Percentiles rank a stretch among this genome's conserved stretches.
Evolutionary conservation across 331 rosid species (phyloP).

Genomic region (Erythrophleum ivorense): DNA sequence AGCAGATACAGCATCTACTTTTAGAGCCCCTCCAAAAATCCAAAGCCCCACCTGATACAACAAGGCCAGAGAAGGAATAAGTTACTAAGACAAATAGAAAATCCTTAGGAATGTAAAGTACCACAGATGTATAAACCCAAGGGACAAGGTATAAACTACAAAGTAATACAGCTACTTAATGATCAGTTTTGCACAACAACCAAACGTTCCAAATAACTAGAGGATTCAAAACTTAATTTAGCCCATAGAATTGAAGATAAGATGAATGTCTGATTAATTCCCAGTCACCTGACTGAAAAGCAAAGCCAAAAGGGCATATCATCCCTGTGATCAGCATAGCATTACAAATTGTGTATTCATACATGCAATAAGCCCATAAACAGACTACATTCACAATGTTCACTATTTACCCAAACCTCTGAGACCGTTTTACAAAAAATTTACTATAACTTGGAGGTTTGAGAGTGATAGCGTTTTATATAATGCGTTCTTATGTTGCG

Average conservation of each 20-base stretch:
- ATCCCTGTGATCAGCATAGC: conserved; percentile 20
- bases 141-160: neutral
- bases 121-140: conserved; percentile 11
- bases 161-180: conserved; percentile 1
- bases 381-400: neutral
- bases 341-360: neutral
- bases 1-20: conserved; percentile 88
- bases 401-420: conserved; percentile 9
- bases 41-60: conserved; percentile 87
- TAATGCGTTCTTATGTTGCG: neutral
- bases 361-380: neutral
- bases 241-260: conserved; percentile 1
- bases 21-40: conserved; percentile 83
- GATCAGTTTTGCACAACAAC: conserved; percentile 13
- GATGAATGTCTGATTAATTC: conserved; percentile 3
- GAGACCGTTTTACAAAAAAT: neutral
- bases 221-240: conserved; percentile 27
- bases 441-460: neutral
- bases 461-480: neutral
- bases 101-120: conserved; percentile 16
- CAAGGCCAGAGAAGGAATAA: conserved; percentile 21
- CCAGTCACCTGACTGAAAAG: neutral
- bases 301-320: conserved; percentile 5
- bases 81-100: conserved; percentile 6
- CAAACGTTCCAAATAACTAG: neutral